phyloP scores from a whole-genome alignment of 2,329 filamentous ascomycete species.

The Penicillium sp. region DNA sequence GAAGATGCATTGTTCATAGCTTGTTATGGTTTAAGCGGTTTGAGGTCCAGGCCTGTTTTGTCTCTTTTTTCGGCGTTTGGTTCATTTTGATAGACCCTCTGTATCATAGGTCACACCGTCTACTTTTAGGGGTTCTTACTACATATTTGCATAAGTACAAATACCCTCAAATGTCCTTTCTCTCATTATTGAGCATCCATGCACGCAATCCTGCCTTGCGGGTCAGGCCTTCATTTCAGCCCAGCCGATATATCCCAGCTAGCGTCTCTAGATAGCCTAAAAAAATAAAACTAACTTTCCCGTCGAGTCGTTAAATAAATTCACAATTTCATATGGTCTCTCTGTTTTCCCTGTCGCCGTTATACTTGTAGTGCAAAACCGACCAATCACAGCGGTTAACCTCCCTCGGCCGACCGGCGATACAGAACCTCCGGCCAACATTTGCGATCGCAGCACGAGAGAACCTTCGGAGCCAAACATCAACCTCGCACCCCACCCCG shows the following conservation, averaged over 20 bases:
- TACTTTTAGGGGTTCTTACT: background rate
- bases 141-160: background rate
- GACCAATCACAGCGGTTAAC: constrained; percentile 5
- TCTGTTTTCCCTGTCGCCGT: background rate
- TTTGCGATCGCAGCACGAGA: constrained; percentile 19
- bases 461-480: constrained; percentile 15
- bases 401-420: constrained; percentile 17
- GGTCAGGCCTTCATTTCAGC: background rate
- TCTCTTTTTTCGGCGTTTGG: constrained; percentile 22
- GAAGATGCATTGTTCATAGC: constrained; percentile 9
- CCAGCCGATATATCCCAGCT: background rate
- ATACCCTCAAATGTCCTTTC: background rate
- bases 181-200: background rate
- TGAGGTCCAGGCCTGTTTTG: constrained; percentile 12
- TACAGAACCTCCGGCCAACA: constrained; percentile 26
- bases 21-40: constrained; percentile 12
- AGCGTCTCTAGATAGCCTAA: background rate
- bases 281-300: background rate
- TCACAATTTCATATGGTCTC: background rate
- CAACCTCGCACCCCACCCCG: constrained; percentile 1
- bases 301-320: background rate
- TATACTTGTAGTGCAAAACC: background rate
- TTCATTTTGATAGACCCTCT: constrained; percentile 16
- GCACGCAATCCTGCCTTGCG: background rate
- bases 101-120: constrained; percentile 9